These are phyloP conservation scores for Prunus yedoensis DNA, from an alignment of 331 rosid species.

Conservation along the genomic window DNA sequence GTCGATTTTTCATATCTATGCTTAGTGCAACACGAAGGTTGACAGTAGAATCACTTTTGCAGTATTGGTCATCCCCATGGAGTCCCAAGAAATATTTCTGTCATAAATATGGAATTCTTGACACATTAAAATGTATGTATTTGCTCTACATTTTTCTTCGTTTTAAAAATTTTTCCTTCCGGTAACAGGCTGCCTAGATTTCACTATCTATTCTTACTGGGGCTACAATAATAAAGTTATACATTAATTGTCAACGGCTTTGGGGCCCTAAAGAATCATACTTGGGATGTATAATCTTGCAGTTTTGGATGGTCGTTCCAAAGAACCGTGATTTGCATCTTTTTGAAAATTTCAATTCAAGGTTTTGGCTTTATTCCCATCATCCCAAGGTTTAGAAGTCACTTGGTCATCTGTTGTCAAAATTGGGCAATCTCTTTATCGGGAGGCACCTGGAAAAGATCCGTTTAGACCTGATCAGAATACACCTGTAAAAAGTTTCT, in stretches of 20 bases:
- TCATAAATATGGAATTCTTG: constrained; percentile 18
- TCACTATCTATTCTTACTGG: neutral
- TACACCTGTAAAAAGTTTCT: constrained; percentile 84
- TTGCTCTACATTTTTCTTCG: neutral
- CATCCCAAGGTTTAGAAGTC: constrained; percentile 93
- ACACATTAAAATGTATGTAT: constrained; percentile 4
- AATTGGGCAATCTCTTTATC: constrained; percentile 91
- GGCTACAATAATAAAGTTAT: neutral
- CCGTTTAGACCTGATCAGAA: constrained; percentile 93
- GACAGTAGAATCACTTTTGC: constrained; percentile 87
- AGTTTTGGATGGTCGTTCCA: neutral
- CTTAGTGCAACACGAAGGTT: constrained; percentile 90
- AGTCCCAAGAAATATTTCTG: constrained; percentile 60
- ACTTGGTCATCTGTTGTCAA: constrained; percentile 97
- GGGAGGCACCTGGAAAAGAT: constrained; percentile 96
- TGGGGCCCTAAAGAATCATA: neutral
- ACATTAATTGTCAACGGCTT: neutral
- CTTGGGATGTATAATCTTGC: neutral
- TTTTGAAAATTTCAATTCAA: constrained; percentile 18
- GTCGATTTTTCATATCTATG: constrained; percentile 96
- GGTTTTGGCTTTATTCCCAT: constrained; percentile 81
- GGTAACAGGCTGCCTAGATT: neutral
- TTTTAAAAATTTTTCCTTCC: neutral
- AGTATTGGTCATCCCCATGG: constrained; percentile 93
- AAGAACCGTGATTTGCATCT: neutral